These are phyloP conservation scores for Penicillium chermesinum DNA, from an alignment of 495 filamentous ascomycete genomes.

Conservation along the genomic window DNA sequence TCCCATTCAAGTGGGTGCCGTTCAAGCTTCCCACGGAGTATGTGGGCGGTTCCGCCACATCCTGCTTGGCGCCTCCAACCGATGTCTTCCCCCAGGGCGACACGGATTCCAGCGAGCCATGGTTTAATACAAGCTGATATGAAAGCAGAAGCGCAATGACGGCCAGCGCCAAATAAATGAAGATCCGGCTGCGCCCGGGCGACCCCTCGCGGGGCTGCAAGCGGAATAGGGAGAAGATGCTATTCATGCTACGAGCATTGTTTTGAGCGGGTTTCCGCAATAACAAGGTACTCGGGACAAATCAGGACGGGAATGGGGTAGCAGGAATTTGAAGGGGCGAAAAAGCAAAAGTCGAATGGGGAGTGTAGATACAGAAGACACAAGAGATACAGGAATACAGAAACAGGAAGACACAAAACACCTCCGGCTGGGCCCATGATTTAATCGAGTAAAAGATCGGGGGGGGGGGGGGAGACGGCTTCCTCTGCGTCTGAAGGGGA, in stretches of 20 bases:
- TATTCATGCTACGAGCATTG: conserved; percentile 7
- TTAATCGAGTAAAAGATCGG: too few relatives aligned
- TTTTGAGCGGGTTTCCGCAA: not conserved
- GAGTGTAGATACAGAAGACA: too few relatives aligned
- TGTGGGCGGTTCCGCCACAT: not conserved
- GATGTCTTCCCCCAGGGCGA: conserved; percentile 1
- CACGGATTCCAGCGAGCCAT: conserved; percentile 4
- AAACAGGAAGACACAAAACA: too few relatives aligned
- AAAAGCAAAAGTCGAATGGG: too few relatives aligned
- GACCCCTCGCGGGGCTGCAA: conserved; percentile 1
- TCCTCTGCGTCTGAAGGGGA: too few relatives aligned
- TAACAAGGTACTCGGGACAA: not conserved
- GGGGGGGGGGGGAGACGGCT: too few relatives aligned
- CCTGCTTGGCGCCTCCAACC: not conserved
- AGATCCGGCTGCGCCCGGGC: conserved; percentile 7
- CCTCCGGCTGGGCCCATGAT: too few relatives aligned
- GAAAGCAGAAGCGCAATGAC: conserved; percentile 15
- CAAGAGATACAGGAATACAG: too few relatives aligned
- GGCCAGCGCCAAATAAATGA: conserved; percentile 15
- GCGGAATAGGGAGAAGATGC: conserved; percentile 1
- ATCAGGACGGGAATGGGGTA: not conserved
- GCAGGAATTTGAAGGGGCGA: not conserved
- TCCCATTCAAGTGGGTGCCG: not conserved
- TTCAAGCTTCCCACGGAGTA: not conserved
- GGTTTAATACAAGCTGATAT: conserved; percentile 21